Base-by-base conservation (phyloP, 2,329 filamentous ascomycete genomes). In the Ceratocystis ficicola region DNA sequence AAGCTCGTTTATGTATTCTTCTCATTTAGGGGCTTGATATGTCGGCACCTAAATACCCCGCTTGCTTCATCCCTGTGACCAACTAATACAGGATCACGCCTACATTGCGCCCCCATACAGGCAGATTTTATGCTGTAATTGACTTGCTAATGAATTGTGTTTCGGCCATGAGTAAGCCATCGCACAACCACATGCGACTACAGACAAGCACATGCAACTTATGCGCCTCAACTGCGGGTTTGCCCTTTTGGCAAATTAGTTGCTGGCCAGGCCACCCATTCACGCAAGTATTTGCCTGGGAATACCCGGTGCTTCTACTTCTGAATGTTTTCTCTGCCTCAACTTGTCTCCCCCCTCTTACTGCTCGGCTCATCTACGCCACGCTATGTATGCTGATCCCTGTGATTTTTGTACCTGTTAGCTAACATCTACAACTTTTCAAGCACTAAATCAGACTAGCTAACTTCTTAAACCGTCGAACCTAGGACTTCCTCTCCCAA, bases 51-150 rank as follows among this genome's bases (percentile, higher is more conserved):
- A 57, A 32, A 17, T 32, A 30, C 52, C 52, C 52, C 28, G 52
- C 28, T 57, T 57, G 25, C 15, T n/a, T 30, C 5, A 57, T 57
- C 52, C 52, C 28, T 57, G 28, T 30, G 28, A 32, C 52, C 52
- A 57, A 57, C 52, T 57, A 57, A 32, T 57, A 57, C 52, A 57
- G 52, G 52, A 57, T 57, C 25, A n/a, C 15, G n/a, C 25, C 52
- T 17, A 57, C 28, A 57, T 57, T 2, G n/a, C 17, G 17, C 6
- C 25, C 17, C 25, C 17, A 57, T 50, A 22, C 20, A 30, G 8
- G 52, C 17, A 57, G 10, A 28, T 22, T 28, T 15, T 28, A 15
- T 30, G 25, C 12, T 32, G 25, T 36, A 57, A 17, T 7, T 50
- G 46, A 0, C 20, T 2, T 10, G 20, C 20, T 50, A n/a, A n/a